Conservation (phyloP, 306 rosid genomes). For the Cercis canadensis region DNA sequence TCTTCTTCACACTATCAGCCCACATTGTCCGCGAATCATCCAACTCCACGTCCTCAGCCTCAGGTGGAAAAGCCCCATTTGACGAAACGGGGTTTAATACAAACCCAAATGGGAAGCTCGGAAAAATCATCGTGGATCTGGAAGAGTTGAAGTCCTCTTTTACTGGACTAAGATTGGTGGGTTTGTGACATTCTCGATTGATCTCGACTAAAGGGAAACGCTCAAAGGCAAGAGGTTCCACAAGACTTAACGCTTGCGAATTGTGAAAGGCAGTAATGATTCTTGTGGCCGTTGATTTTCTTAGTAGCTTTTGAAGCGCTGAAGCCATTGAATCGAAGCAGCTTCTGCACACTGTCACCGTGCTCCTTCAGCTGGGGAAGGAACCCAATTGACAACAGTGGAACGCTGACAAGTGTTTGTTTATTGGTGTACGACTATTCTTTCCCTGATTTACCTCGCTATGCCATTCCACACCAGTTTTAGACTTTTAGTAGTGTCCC, state of each 20-base stretch:
- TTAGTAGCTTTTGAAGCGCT: conserved; percentile 59
- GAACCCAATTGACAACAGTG: too few relatives aligned
- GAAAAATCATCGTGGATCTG: conserved; percentile 48
- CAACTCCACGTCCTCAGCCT: conserved; percentile 36
- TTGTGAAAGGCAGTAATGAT: conserved; percentile 39
- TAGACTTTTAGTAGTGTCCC: too few relatives aligned
- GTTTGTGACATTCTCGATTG: conserved; percentile 24
- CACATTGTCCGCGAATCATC: conserved; percentile 59
- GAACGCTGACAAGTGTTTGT: too few relatives aligned
- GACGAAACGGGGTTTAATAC: conserved; percentile 44
- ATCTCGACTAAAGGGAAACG: conserved; percentile 22
- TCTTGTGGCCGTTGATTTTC: conserved; percentile 47
- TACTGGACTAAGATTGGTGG: conserved; percentile 17
- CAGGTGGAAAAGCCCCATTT: conserved; percentile 37
- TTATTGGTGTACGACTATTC: too few relatives aligned
- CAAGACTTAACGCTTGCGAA: conserved; percentile 29
- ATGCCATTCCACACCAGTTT: too few relatives aligned
- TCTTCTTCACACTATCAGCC: conserved; percentile 93
- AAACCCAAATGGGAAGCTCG: conserved; percentile 65
- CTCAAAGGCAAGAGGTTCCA: conserved; percentile 20
- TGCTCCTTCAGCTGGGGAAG: too few relatives aligned
- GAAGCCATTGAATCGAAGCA: conserved; percentile 61
- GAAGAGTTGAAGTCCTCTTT: conserved; percentile 11
- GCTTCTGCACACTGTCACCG: background rate
- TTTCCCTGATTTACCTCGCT: too few relatives aligned